phyloP scores from a whole-genome alignment of 2,329 filamentous ascomycete genomes.

The Aspergillus fijiensis region DNA sequence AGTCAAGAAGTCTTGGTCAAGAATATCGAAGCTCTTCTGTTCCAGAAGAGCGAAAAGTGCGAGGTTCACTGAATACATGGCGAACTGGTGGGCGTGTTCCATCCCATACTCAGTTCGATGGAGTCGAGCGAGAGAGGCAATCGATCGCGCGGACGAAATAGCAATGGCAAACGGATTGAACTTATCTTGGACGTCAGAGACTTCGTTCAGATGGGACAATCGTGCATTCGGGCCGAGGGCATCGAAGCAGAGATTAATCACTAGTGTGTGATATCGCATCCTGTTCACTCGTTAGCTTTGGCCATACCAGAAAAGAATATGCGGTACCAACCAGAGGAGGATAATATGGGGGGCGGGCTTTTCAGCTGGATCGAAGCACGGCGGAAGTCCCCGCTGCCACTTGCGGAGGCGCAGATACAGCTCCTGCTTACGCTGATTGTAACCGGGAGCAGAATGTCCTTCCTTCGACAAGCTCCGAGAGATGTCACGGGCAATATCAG shows the following conservation, averaged over 20 bases:
- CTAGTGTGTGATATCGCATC: conserved; percentile 28
- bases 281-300: conserved; percentile 7
- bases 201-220: conserved; percentile 1
- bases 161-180: conserved; percentile 11
- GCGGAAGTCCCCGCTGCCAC: conserved; percentile 16
- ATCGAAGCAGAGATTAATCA: conserved; percentile 29
- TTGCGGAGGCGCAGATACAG: conserved; percentile 14
- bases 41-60: conserved; percentile 28
- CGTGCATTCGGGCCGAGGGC: conserved; percentile 10
- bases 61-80: conserved; percentile 28
- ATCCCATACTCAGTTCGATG: conserved; percentile 28
- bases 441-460: neutral
- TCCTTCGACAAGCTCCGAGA: conserved; percentile 9
- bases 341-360: conserved; percentile 16
- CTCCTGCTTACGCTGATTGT: conserved; percentile 10
- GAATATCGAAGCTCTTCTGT: conserved; percentile 20
- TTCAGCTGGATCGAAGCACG: neutral
- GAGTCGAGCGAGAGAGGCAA: conserved; percentile 22
- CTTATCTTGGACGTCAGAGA: conserved; percentile 1
- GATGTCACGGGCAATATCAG: conserved; percentile 22
- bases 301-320: neutral
- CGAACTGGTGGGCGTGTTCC: conserved; percentile 27
- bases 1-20: conserved; percentile 26
- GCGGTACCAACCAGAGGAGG: conserved; percentile 14
- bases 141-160: conserved; percentile 22